phyloP scores from a whole-genome alignment of 1,284 basidiomycete species.

The Trametes pubescens region DNA sequence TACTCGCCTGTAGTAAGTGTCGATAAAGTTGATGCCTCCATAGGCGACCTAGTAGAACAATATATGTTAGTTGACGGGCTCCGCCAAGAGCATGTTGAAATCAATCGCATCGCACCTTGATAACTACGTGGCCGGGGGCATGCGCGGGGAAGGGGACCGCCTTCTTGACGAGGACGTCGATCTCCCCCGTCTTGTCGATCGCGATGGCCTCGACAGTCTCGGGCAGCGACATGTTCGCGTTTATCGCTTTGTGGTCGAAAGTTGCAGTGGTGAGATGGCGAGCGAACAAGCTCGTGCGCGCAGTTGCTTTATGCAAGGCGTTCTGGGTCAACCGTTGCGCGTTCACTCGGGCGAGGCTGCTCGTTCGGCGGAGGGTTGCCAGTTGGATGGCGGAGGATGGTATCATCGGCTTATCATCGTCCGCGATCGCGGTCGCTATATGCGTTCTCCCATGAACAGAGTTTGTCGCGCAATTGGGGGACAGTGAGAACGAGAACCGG shows the following conservation, averaged over 20 bases:
- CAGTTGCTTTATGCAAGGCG: slow-evolving; percentile 7
- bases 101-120: slow-evolving; percentile 67
- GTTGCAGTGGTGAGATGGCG: slow-evolving; percentile 36
- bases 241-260: not conserved
- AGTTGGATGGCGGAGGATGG: slow-evolving; percentile 27
- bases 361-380: slow-evolving; percentile 6
- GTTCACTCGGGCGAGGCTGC: too few species aligned
- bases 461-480: not conserved
- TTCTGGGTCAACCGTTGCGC: not conserved
- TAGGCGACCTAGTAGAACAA: slow-evolving; percentile 60
- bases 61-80: slow-evolving; percentile 30
- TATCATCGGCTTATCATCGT: slow-evolving; percentile 35
- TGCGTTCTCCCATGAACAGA: not conserved
- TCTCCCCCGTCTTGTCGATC: slow-evolving; percentile 71
- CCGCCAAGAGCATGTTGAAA: not conserved
- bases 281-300: slow-evolving; percentile 36
- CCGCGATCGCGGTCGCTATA: slow-evolving; percentile 14
- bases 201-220: slow-evolving; percentile 64
- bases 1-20: slow-evolving; percentile 74
- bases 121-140: slow-evolving; percentile 72
- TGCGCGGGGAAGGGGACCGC: slow-evolving; percentile 69
- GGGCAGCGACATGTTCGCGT: slow-evolving; percentile 58
- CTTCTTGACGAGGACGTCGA: slow-evolving; percentile 80
- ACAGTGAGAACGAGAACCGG: not conserved
- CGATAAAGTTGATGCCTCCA: slow-evolving; percentile 89